Base-by-base conservation (phyloP, 1,284 basidiomycete genomes). In the Caloboletus firmus region DNA sequence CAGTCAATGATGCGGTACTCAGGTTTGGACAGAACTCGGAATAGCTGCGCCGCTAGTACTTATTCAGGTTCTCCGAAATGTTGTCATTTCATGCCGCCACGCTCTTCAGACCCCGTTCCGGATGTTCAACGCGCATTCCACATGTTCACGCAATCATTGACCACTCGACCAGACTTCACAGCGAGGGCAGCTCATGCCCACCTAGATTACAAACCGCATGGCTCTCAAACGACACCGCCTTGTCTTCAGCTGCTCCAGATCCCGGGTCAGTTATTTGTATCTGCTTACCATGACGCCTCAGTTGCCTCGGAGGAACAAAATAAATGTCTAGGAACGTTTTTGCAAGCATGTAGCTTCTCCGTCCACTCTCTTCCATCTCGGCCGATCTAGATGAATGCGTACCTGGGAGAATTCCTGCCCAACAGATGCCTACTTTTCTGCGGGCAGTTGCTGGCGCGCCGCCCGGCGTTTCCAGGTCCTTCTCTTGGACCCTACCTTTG, bases 131-230 rank as follows among this genome's bases (percentile, higher is more conserved):
- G 67, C 67, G 57, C 58, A 59, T 41, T 59, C 68, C 66, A 69
- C 65, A 69, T 67, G 65, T 67, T 61, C 63, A 48, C 56, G 62
- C 67, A 64, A 69, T 52, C 54, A 64, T 55, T 55, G 61, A 57
- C 57, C 55, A 49, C 60, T 64, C 45, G 63, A 69, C 66, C 47
- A 54, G 57, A 51, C 63, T 64, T 56, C 63, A 56, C 65, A 54
- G 60, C 52, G 66, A 64, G 56, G 66, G 67, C 31, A 44, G 52
- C 53, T 58, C 67, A 62, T 67, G 59, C 47, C 52, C 58, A 53
- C 63, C 50, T 53, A 56, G 55, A 68, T 68, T 55, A 52, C 51
- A 54, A 52, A 55, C 52, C 45, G 54, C 65, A 68, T 48, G 54
- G 53, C 37, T 52, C 42, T 46, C 35, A 55, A 54, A 56, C 49